Evolutionary conservation across 768 basidiomycete genomes (phyloP), one percentile per base, ranked within the genome.

Genomic region (Zangia roseola): DNA sequence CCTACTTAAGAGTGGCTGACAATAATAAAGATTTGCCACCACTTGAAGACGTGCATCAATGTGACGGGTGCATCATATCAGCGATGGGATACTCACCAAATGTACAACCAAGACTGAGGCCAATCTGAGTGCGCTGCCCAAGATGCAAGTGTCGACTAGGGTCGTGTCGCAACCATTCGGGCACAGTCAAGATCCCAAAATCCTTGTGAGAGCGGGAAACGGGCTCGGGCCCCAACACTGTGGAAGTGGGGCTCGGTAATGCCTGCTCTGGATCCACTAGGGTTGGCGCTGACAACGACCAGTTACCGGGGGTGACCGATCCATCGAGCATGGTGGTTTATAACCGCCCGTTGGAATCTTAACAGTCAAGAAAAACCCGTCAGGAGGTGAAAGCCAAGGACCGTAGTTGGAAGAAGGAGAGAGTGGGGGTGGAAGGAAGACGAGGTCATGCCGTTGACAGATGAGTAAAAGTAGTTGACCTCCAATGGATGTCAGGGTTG

Each of bases 21-120:
- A 86, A 52, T 91, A 93, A 61, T 91, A 92, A 41, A 93, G 68
- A 62, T 92, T 91, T 23, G 82, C 77, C 24, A 81, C 81, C 39
- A 56, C 68, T 68, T 43, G 31, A 31, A 31, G 14, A 13, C 5
- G 7, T 2, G 17, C 7, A 48, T 53, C 16, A 58, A 20, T 9
- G n/a, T 17, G 24, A 38, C 23, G 0, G 5, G 2, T 1, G n/a
- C 24, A 47, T 49, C 47, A 28, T 44, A 24, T 50, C 23, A 3
- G 43, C 38, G 10, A 48, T 36, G 35, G 50, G 43, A 54, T 34
- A 24, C 73, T 59, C 47, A 72, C 73, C 63, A 59, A 79, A 71
- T 17, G 80, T 79, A 36, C 76, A 74, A 9, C 73, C 69, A 10
- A 75, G 48, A 6, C 75, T 77, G 54, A 83, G 78, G 20, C 75